Conservation (phyloP, 768 basidiomycete genomes). For the Macrolepiota fuliginosa region DNA sequence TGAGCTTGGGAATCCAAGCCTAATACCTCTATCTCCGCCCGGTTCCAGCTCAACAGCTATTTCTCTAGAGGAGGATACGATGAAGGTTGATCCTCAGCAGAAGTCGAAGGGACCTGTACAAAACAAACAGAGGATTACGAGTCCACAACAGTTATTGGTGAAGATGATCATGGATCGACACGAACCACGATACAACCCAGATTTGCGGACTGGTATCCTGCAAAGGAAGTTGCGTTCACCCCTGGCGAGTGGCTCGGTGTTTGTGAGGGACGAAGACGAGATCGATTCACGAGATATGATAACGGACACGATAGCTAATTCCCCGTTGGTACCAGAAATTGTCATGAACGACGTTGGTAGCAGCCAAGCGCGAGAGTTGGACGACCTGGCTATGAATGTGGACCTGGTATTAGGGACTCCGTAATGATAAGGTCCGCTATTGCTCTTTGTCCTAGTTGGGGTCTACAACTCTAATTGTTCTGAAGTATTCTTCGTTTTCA, state of each 20-base stretch:
- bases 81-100: background rate
- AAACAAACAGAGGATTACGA: conserved; percentile 5
- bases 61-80: background rate
- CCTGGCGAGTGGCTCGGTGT: background rate
- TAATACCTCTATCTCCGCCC: background rate
- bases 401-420: background rate
- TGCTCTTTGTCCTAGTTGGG: background rate
- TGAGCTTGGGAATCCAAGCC: background rate
- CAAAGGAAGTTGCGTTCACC: background rate
- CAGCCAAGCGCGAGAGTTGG: background rate
- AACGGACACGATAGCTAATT: background rate
- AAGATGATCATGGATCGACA: conserved; percentile 13
- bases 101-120: background rate
- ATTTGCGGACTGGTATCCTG: background rate
- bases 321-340: background rate
- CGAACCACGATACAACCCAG: conserved; percentile 4
- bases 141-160: conserved; percentile 6
- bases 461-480: background rate
- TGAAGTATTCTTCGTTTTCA: background rate
- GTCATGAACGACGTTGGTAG: background rate
- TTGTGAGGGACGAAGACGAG: background rate
- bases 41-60: background rate
- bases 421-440: background rate
- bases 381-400: background rate
- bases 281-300: background rate